These are phyloP conservation scores for Colletotrichum noveboracense DNA, from an alignment of 2,329 filamentous ascomycete genomes.

Conservation along the genomic window DNA sequence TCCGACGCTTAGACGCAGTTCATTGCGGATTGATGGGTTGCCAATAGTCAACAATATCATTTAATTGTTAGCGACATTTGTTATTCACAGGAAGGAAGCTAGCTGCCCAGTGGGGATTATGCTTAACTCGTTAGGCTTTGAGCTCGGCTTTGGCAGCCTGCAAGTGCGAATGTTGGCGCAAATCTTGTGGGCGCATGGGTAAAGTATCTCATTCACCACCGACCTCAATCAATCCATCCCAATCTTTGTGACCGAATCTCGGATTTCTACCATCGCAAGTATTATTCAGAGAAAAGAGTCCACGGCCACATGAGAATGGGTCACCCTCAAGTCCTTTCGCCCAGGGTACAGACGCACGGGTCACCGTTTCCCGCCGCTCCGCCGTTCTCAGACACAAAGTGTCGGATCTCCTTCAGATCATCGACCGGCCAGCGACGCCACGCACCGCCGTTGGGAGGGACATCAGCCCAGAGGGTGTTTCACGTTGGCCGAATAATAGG, in stretches of 20 bases:
- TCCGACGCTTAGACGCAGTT: not conserved
- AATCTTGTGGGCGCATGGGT: not conserved
- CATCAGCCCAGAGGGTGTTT: constrained; percentile 3
- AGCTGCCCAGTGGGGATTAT: not conserved
- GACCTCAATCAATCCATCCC: not conserved
- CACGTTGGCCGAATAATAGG: not conserved
- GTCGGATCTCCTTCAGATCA: constrained; percentile 14
- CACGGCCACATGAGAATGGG: not conserved
- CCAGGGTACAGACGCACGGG: not conserved
- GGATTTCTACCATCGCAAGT: not conserved
- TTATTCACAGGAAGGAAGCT: not conserved
- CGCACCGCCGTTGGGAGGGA: not conserved
- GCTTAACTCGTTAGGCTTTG: not conserved
- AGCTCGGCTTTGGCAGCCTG: not conserved
- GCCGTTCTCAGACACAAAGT: constrained; percentile 15
- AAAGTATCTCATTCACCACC: not conserved
- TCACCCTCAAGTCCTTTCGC: not conserved
- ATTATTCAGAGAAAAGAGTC: not conserved
- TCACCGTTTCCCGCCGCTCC: not conserved
- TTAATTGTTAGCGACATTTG: not conserved
- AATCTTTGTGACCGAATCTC: not conserved
- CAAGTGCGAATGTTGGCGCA: not conserved
- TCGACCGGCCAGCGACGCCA: not conserved
- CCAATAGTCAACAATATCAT: too few relatives aligned
- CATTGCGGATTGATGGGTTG: not conserved